These are phyloP conservation scores for Aspergillus diversus DNA, from an alignment of 495 filamentous ascomycete species.

Conservation along the genomic window DNA sequence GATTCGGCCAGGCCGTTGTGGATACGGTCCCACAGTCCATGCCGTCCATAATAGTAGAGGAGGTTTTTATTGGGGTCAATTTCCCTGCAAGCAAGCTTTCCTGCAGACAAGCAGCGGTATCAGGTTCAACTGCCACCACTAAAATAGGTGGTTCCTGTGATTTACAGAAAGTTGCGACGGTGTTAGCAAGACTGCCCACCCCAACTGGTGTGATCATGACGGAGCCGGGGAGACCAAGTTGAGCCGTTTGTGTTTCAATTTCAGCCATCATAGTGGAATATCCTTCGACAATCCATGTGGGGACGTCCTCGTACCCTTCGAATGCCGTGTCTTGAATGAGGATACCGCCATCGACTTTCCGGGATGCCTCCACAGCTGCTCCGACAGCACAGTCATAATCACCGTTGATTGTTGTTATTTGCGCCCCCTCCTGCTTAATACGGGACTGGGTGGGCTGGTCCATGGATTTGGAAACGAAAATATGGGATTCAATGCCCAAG, in stretches of 20 bases:
- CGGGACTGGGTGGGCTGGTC: slow-evolving; percentile 49
- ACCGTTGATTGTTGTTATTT: slow-evolving; percentile 53
- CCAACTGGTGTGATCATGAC: slow-evolving; percentile 63
- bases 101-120: slow-evolving; percentile 63
- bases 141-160: slow-evolving; percentile 30
- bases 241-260: slow-evolving; percentile 55
- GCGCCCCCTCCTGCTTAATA: slow-evolving; percentile 62
- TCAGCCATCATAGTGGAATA: slow-evolving; percentile 71
- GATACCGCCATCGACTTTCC: slow-evolving; percentile 38
- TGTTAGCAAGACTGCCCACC: slow-evolving; percentile 66
- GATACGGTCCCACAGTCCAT: slow-evolving; percentile 72
- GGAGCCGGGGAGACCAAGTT: slow-evolving; percentile 33
- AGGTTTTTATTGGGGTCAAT: slow-evolving; percentile 48
- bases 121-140: slow-evolving; percentile 65
- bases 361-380: slow-evolving; percentile 41
- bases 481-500: slow-evolving; percentile 49
- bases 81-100: slow-evolving; percentile 50
- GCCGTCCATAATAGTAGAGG: slow-evolving; percentile 66
- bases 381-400: slow-evolving; percentile 64
- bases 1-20: slow-evolving; percentile 59
- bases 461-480: slow-evolving; percentile 63
- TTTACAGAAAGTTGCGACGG: slow-evolving; percentile 63
- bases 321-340: slow-evolving; percentile 69
- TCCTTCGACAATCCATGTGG: slow-evolving; percentile 73
- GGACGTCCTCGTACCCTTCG: slow-evolving; percentile 63